Base-by-base conservation (phyloP, 768 basidiomycete genomes). In the Suillus hirtellus region DNA sequence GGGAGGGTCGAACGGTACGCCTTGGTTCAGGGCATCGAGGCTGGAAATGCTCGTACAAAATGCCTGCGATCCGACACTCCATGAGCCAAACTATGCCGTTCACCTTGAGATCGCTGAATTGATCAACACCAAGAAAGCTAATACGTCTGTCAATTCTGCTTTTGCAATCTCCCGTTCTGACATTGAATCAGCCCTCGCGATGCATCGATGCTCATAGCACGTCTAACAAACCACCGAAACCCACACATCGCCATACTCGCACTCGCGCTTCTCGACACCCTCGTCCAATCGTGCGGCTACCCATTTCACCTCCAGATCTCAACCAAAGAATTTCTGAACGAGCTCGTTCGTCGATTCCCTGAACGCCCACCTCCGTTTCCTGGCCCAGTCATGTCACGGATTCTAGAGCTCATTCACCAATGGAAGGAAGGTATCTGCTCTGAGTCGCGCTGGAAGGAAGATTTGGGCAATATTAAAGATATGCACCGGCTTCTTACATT, bases 301-400 rank as follows among this genome's bases (percentile, higher is more conserved):
- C 89, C 96, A 0, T 91, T 99, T 63, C 97, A 99, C 73, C 88
- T 99, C 27, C 97, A 99, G 75, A 92, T 99, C 69, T 82, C 91
- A 19, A 99, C 96, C 47, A 99, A 99, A 72, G 97, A 99, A 71
- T 99, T 98, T 73, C 82, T 99, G 19, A 99, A 99, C 77, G 97
- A 99, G 73, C 89, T 99, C 73, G 97, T 99, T 31, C 89, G 96
- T 56, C 87, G 96, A 68, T 99, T 99, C 75, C 97, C 97, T 7
- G 97, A 99, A 77, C 87, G 96, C 52, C 97, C 97, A 3, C 96
- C 97, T 0, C 92, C 94, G 1, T 95, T 96, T 73, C 93, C 94
- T 0, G 92, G 93, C 2, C 90, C 94, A 24, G 93, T 97, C 68
- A 99, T 99, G 96, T 86, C 89, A 1, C 86, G 92, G 65, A 96